Evolutionary conservation across 306 rosid genomes (phyloP).

Genomic region (Corylus americana): DNA sequence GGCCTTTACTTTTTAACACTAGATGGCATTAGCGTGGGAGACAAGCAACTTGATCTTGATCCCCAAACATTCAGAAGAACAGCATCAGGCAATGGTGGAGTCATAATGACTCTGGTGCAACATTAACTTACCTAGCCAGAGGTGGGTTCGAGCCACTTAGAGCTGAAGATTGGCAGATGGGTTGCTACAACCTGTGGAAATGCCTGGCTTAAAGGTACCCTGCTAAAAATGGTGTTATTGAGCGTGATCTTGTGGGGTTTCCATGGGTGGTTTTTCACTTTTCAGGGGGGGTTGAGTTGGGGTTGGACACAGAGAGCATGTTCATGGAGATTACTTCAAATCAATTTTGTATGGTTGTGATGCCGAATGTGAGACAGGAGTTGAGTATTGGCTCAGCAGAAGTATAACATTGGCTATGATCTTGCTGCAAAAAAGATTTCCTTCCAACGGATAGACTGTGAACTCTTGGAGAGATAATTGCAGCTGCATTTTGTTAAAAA

Average conservation of each 20-base stretch:
- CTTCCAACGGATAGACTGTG: no score
- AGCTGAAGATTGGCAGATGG: slow-evolving; percentile 18
- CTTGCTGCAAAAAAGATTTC: no score
- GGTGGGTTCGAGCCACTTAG: slow-evolving; percentile 13
- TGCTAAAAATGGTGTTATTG: slow-evolving; percentile 35
- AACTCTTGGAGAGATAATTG: no score
- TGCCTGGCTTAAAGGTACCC: neutral
- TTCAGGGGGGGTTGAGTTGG: slow-evolving; percentile 36
- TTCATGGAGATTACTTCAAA: slow-evolving; percentile 9
- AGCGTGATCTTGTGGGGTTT: slow-evolving; percentile 40
- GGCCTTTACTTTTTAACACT: slow-evolving; percentile 36
- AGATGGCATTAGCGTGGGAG: slow-evolving; percentile 48
- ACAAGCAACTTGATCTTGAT: slow-evolving; percentile 28
- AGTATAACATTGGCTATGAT: no score
- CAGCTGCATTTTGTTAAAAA: no score
- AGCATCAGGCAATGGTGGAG: slow-evolving; percentile 32
- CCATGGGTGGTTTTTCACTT: slow-evolving; percentile 41
- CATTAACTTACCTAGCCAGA: slow-evolving; percentile 24
- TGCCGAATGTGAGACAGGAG: no score
- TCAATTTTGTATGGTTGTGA: no score
- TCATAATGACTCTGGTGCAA: slow-evolving; percentile 34
- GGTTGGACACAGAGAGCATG: slow-evolving; percentile 32
- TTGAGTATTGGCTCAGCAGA: no score
- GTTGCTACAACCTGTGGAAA: neutral
- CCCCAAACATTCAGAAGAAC: slow-evolving; percentile 26